phyloP scores from a whole-genome alignment of 2,329 filamentous ascomycete genomes.

The Cercospora sp. region DNA sequence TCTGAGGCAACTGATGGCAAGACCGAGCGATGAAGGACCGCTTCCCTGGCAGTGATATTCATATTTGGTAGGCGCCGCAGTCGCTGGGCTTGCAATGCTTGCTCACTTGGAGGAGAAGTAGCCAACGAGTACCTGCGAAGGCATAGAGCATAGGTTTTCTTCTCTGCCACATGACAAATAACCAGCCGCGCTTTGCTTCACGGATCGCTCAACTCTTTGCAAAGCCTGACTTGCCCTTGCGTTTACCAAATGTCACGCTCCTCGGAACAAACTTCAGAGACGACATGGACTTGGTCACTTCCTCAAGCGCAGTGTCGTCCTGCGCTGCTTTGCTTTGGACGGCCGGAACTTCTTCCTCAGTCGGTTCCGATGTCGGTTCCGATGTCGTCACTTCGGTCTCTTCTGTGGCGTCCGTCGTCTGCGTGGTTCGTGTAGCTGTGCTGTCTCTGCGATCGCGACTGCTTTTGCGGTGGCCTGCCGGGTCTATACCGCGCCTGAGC shows the following conservation, averaged over 20 bases:
- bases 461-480: slow-evolving; percentile 36
- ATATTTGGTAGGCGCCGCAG: too few species aligned
- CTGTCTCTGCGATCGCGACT: slow-evolving; percentile 30
- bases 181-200: not conserved
- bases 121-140: not conserved
- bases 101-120: too few species aligned
- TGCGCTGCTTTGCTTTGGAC: not conserved
- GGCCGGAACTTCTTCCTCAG: not conserved
- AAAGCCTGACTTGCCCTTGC: slow-evolving; percentile 29
- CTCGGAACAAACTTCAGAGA: slow-evolving; percentile 29
- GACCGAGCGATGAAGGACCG: too few species aligned
- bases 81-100: too few species aligned
- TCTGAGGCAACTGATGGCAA: too few species aligned
- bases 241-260: slow-evolving; percentile 29
- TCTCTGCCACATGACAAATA: not conserved
- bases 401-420: slow-evolving; percentile 28
- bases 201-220: slow-evolving; percentile 25
- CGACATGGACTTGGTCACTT: slow-evolving; percentile 28
- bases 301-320: slow-evolving; percentile 18
- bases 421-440: slow-evolving; percentile 25
- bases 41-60: too few species aligned
- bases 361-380: too few species aligned
- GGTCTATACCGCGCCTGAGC: slow-evolving; percentile 57
- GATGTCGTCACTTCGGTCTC: slow-evolving; percentile 10
- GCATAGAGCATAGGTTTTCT: not conserved